Evolutionary conservation across 1,284 basidiomycete genomes (phyloP), one percentile per base, ranked within the genome.

Genomic region (Ceratobasidium papillatum): DNA sequence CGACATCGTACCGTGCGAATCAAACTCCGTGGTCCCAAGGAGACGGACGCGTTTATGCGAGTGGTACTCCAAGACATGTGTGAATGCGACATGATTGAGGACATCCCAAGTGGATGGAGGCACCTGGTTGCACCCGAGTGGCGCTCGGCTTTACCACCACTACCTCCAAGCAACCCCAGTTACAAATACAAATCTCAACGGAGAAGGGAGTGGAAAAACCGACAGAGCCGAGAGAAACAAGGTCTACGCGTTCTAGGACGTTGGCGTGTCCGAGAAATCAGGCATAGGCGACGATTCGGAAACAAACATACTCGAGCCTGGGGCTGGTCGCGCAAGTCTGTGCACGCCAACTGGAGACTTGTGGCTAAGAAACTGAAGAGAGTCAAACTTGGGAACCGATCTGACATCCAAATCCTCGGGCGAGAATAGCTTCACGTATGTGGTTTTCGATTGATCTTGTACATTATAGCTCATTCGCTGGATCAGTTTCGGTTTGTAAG

Each of bases 31-130:
- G 45, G 62, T 3, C 62, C 62, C 0, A 64, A 64, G 17, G 56
- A 52, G n/a, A 45, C 25, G 11, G 69, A 72, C 69, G 58, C 58
- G 27, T 72, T 72, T 59, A 52, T 72, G 1, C 43, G 45, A 14
- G 45, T 62, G 32, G 12, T 72, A 1, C 22, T 72, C 17, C 56
- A 52, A 25, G 69, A 72, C 58, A 72, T 72, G 69, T 58, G 43
- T 7, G 56, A 61, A 19, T 58, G 38, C 45, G 69, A 45, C 30
- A 72, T 72, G 69, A 30, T 12, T 4, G 43, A n/a, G 45, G 25
- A 51, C 22, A 58, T 72, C 1, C 69, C 69, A 14, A 32, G 3
- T 11, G 69, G 69, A 11, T 72, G 69, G 69, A 62, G 58, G 30
- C 69, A 72, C 30, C 45, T 72, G 1, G 45, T 64, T 14, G 45